phyloP scores from a whole-genome alignment of 768 basidiomycete species.

The Hericium erinaceus region DNA sequence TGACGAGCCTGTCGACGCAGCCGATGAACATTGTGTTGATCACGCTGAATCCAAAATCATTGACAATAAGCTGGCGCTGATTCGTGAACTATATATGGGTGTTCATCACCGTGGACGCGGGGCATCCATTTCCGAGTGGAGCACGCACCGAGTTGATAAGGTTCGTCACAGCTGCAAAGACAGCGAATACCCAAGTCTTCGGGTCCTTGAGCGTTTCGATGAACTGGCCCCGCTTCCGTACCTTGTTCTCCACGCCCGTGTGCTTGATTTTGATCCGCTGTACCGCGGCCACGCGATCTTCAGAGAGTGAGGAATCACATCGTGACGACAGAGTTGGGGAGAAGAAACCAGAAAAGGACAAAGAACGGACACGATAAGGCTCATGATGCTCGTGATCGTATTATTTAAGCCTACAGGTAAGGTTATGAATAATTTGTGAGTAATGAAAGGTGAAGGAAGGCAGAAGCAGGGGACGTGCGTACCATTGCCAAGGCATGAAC shows the following conservation, averaged over 20 bases:
- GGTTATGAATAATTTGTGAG: no score
- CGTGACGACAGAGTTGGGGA: constrained; percentile 72
- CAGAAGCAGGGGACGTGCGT: constrained; percentile 5
- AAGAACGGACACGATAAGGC: constrained; percentile 45
- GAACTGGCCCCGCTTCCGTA: constrained; percentile 69
- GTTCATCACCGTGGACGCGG: no score
- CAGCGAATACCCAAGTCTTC: constrained; percentile 65
- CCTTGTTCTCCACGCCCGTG: constrained; percentile 74
- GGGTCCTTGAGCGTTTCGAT: constrained; percentile 61
- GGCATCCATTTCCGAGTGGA: background rate
- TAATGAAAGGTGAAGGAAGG: no score
- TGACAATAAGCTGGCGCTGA: constrained; percentile 67
- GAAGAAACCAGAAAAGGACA: constrained; percentile 62
- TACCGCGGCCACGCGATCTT: constrained; percentile 64
- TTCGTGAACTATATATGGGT: constrained; percentile 47
- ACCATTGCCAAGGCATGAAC: constrained; percentile 77
- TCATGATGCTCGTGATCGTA: constrained; percentile 63
- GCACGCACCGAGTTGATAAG: constrained; percentile 54
- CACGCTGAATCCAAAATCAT: constrained; percentile 55
- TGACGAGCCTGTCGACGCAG: constrained; percentile 65
- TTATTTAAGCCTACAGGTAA: constrained; percentile 49
- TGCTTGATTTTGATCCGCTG: constrained; percentile 67
- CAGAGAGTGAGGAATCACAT: constrained; percentile 59
- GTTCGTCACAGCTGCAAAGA: constrained; percentile 54
- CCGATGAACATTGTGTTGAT: constrained; percentile 67